These are phyloP conservation scores for Podospora anserina DNA, from an alignment of 495 filamentous ascomycete species.

Conservation along the genomic window DNA sequence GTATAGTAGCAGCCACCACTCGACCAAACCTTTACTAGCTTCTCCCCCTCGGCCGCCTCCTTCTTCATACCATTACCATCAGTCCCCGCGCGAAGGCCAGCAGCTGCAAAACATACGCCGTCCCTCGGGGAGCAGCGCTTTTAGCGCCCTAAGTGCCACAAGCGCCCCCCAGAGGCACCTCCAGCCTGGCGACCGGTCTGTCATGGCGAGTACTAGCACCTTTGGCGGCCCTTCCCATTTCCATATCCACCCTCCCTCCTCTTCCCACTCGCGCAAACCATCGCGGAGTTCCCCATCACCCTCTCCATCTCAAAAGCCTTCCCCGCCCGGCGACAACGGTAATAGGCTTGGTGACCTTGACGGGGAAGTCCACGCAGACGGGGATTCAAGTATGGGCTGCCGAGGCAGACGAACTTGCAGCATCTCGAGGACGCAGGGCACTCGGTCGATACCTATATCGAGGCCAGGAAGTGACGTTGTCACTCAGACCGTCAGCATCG, in stretches of 20 bases:
- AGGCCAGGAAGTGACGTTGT: background rate
- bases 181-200: background rate
- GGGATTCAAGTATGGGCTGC: background rate
- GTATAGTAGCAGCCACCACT: background rate
- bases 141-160: background rate
- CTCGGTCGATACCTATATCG: background rate
- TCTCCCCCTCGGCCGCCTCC: background rate
- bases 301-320: background rate
- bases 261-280: background rate
- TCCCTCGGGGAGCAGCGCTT: background rate
- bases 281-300: background rate
- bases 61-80: background rate
- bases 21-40: background rate
- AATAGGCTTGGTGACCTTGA: background rate
- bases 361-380: background rate
- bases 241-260: background rate
- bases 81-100: background rate
- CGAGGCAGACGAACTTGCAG: background rate
- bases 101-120: background rate
- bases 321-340: background rate
- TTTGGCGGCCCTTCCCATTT: background rate
- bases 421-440: background rate
- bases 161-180: background rate
- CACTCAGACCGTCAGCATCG: background rate
- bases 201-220: background rate